A percentile compares a stretch with the other conserved stretches of the same genome.
Evolutionary conservation across 1,139 yeast genomes (phyloP).

Genomic region (Candida buenavistaensis): DNA sequence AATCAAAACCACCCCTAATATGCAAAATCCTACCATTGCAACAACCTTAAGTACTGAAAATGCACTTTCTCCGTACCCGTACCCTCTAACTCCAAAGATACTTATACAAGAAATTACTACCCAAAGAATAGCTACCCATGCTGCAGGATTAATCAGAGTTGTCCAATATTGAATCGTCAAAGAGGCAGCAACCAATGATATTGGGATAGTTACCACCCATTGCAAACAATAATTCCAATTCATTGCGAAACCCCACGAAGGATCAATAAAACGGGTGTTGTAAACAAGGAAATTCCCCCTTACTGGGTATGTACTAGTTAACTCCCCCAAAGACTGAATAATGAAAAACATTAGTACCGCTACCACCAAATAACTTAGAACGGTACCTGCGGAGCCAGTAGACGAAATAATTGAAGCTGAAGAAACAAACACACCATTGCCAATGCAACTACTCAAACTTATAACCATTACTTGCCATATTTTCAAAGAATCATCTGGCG

Average conservation of each 20-base stretch:
- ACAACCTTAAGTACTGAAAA: constrained; percentile 40
- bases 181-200: constrained; percentile 42
- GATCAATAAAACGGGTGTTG: constrained; percentile 42
- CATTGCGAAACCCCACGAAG: constrained; percentile 43
- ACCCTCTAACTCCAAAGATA: constrained; percentile 43
- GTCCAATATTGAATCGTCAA: constrained; percentile 45
- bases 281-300: constrained; percentile 42
- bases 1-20: constrained; percentile 39
- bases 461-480: constrained; percentile 55
- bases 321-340: constrained; percentile 44
- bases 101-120: constrained; percentile 35
- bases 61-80: constrained; percentile 46
- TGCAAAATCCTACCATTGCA: constrained; percentile 41
- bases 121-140: constrained; percentile 41
- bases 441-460: constrained; percentile 83
- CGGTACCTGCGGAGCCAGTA: constrained; percentile 69
- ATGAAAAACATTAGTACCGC: constrained; percentile 31
- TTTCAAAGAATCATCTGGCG: constrained; percentile 22
- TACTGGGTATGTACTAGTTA: constrained; percentile 40
- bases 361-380: constrained; percentile 48
- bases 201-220: constrained; percentile 33
- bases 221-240: constrained; percentile 48
- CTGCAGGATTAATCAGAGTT: constrained; percentile 34
- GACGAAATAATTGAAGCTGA: constrained; percentile 38
- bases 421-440: constrained; percentile 45